These are phyloP conservation scores for Protomyces inundatus DNA, from an alignment of 1,139 yeast species.

Conservation along the genomic window DNA sequence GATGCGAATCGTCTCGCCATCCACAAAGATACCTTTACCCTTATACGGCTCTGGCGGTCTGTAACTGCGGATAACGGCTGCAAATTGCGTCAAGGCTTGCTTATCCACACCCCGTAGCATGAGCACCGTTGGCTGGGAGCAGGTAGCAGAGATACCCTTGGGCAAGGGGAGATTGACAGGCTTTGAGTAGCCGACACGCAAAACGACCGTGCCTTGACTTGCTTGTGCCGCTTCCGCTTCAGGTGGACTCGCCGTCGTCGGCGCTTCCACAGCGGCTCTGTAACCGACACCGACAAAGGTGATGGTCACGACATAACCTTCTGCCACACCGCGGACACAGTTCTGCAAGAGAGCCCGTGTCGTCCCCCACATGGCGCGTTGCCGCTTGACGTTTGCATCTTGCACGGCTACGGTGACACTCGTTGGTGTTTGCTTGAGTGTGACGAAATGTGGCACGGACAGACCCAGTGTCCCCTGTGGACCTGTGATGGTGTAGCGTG, in stretches of 20 bases:
- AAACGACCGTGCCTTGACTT: conserved; percentile 45
- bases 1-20: conserved; percentile 76
- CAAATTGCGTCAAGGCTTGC: conserved; percentile 81
- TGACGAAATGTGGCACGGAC: conserved; percentile 8
- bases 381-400: conserved; percentile 57
- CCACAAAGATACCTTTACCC: conserved; percentile 93
- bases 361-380: conserved; percentile 94
- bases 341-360: conserved; percentile 72
- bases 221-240: conserved; percentile 42
- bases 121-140: conserved; percentile 85
- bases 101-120: conserved; percentile 82
- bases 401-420: conserved; percentile 42
- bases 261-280: conserved; percentile 62
- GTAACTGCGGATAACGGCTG: conserved; percentile 77
- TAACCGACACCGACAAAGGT: conserved; percentile 96
- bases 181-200: conserved; percentile 34
- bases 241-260: no score
- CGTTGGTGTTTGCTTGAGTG: not conserved
- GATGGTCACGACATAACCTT: conserved; percentile 83
- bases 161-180: conserved; percentile 50
- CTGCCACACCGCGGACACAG: conserved; percentile 78
- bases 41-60: conserved; percentile 98
- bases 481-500: not conserved
- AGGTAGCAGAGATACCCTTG: conserved; percentile 61
- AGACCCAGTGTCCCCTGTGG: conserved; percentile 11